Conservation (phyloP, 179 eudicot species). For the Silene coronaria region DNA sequence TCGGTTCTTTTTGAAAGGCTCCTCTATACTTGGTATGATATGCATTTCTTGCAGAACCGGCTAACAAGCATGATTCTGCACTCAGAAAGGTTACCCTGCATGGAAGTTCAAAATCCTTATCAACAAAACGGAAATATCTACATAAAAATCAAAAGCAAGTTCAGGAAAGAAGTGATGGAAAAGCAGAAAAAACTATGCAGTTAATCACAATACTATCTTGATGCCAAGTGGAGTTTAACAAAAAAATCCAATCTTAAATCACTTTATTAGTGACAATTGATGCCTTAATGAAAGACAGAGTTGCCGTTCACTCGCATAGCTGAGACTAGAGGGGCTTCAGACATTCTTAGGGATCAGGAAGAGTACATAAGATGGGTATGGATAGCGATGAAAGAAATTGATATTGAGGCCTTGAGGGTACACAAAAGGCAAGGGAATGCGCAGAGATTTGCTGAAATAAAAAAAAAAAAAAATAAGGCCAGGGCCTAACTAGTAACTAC, state of each 20-base stretch:
- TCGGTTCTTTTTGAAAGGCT: constrained; percentile 29
- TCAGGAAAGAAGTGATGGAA: neutral
- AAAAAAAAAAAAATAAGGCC: too few relatives aligned
- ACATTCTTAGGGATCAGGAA: neutral
- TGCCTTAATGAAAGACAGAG: neutral
- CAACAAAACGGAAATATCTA: neutral
- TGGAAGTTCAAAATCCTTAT: neutral
- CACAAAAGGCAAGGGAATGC: neutral
- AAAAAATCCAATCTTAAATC: neutral
- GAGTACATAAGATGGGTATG: neutral
- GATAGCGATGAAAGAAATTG: too few relatives aligned
- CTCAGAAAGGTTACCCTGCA: constrained; percentile 82
- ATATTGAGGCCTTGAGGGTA: too few relatives aligned
- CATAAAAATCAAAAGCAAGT: neutral
- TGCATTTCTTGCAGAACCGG: constrained; percentile 86
- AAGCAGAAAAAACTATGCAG: neutral
- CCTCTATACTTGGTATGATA: constrained; percentile 83
- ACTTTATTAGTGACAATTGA: neutral
- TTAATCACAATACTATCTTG: neutral
- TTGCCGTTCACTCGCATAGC: too few relatives aligned
- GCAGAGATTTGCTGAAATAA: too few relatives aligned
- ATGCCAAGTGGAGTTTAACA: neutral
- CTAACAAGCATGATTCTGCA: constrained; percentile 84
- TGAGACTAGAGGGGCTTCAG: too few relatives aligned
- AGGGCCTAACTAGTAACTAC: too few relatives aligned